Evolutionary conservation across 768 basidiomycete species (phyloP).

Genomic region (Trametes maxima): DNA sequence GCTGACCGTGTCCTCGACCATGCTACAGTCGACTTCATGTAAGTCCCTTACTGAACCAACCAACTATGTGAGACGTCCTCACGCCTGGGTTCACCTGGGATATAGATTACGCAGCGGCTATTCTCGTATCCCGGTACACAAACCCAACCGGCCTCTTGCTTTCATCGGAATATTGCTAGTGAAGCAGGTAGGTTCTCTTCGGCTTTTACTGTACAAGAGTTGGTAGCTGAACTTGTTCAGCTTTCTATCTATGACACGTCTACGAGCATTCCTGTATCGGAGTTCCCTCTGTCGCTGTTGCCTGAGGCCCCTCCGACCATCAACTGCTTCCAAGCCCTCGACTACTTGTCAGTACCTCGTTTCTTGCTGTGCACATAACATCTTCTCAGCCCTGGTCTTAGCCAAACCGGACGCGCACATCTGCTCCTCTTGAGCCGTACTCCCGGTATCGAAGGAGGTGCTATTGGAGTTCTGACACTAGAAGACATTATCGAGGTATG

Average conservation of each 20-base stretch:
- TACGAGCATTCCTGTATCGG: conserved; percentile 69
- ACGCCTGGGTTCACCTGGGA: background rate
- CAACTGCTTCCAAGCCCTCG: conserved; percentile 93
- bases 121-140: conserved; percentile 89
- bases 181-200: conserved; percentile 58
- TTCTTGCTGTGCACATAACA: background rate
- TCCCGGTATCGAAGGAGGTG: conserved; percentile 82
- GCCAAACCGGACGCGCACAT: conserved; percentile 95
- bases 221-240: conserved; percentile 41
- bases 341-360: conserved; percentile 72
- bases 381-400: conserved; percentile 27
- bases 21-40: conserved; percentile 76
- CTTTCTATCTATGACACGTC: conserved; percentile 88
- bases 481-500: conserved; percentile 81
- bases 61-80: background rate
- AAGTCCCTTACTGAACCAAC: conserved; percentile 27
- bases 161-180: conserved; percentile 84
- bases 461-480: conserved; percentile 87
- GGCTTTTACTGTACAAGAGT: background rate
- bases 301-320: conserved; percentile 89
- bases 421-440: conserved; percentile 82
- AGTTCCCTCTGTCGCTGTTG: conserved; percentile 78
- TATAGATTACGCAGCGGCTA: conserved; percentile 79
- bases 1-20: conserved; percentile 81
- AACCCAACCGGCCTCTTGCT: conserved; percentile 62